Conservation (phyloP, 2,329 filamentous ascomycete species). For the Fusarium sp. region DNA sequence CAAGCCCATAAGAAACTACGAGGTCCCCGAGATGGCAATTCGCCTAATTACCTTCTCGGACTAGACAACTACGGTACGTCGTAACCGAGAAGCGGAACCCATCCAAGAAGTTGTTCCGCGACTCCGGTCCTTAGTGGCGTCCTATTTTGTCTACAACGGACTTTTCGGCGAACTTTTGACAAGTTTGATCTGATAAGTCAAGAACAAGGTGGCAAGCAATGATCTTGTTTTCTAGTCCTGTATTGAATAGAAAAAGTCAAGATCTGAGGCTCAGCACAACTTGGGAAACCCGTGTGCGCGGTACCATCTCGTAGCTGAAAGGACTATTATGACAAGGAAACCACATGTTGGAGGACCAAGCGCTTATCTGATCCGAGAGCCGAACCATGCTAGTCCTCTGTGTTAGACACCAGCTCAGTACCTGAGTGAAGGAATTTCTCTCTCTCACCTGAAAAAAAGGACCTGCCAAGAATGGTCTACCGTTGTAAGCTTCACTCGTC, state of each 20-base stretch:
- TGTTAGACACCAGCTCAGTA: not conserved
- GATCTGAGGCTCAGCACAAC: not conserved
- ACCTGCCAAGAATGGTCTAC: not conserved
- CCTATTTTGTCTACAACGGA: not conserved
- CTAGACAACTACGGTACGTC: not conserved
- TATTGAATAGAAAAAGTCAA: not conserved
- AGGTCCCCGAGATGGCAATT: not conserved
- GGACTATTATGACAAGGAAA: not conserved
- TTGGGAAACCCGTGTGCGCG: not conserved
- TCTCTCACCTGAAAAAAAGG: not conserved
- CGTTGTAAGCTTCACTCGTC: not conserved
- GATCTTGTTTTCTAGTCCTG: not conserved
- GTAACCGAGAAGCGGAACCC: constrained; percentile 1
- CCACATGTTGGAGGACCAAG: not conserved
- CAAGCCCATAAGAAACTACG: not conserved
- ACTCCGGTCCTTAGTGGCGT: not conserved
- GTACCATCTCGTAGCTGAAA: not conserved
- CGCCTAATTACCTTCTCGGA: not conserved
- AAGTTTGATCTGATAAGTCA: not conserved
- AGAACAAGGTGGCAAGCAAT: not conserved
- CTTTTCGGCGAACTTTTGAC: not conserved
- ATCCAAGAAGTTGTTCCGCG: not conserved
- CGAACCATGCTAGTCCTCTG: not conserved
- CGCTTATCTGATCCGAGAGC: not conserved
- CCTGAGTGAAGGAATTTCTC: not conserved